Conservation (phyloP, 1,284 basidiomycete genomes). For the Fomitopsis pinicola region DNA sequence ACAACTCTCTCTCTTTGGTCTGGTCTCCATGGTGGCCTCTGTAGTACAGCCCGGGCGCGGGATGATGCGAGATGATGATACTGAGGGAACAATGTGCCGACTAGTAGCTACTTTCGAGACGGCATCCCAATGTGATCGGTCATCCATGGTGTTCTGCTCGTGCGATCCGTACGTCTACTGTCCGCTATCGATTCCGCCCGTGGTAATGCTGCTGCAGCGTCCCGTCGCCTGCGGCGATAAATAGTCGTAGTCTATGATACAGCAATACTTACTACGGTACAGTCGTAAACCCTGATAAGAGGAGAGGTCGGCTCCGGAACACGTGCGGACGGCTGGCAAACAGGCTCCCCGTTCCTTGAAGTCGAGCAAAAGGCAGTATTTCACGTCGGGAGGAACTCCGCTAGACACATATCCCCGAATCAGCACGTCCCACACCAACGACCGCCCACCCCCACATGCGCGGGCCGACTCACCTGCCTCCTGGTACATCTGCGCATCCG, state of each 20-base stretch:
- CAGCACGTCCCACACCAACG: neutral
- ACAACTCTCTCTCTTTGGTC: neutral
- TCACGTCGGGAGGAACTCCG: constrained; percentile 26
- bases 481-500: constrained; percentile 31
- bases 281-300: neutral
- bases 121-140: neutral
- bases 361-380: neutral
- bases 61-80: neutral
- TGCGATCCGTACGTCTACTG: too few relatives aligned
- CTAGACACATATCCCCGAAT: constrained; percentile 5
- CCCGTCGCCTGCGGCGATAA: neutral
- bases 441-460: neutral
- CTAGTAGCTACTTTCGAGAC: neutral
- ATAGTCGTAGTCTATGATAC: neutral
- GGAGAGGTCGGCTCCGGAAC: neutral
- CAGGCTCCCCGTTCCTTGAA: too few relatives aligned
- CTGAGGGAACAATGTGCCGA: neutral
- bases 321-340: neutral
- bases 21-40: neutral
- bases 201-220: neutral
- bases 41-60: neutral
- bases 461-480: constrained; percentile 31
- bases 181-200: too few relatives aligned
- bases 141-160: too few relatives aligned
- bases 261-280: neutral